Evolutionary conservation across 176 grass and related monocot species (phyloP).

Genomic region (Neostapfia colusana): DNA sequence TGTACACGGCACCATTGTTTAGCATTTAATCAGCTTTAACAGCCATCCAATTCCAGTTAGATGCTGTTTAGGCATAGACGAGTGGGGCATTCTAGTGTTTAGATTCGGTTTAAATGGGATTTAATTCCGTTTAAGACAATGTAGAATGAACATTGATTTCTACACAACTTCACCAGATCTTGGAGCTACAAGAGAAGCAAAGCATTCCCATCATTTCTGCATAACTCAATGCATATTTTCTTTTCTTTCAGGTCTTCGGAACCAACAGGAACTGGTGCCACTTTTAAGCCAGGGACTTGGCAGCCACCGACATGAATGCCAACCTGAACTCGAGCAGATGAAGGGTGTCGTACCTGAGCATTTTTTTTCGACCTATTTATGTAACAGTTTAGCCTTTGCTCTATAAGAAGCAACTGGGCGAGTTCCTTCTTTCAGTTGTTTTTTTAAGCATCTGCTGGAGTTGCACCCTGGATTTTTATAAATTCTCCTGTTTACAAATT

Average conservation of each 20-base stretch:
- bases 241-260: constrained; percentile 56
- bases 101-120: too few relatives aligned
- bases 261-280: constrained; percentile 53
- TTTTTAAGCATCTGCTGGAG: background rate
- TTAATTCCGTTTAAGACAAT: background rate
- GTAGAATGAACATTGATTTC: background rate
- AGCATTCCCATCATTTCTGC: background rate
- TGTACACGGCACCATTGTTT: too few relatives aligned
- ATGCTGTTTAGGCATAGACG: too few relatives aligned
- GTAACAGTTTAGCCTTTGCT: background rate
- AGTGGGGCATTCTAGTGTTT: too few relatives aligned
- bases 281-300: constrained; percentile 67
- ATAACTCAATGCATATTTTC: background rate
- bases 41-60: too few relatives aligned
- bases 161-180: background rate
- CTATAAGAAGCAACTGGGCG: background rate
- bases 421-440: background rate
- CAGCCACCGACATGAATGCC: constrained; percentile 60
- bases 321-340: constrained; percentile 11
- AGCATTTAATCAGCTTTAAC: too few relatives aligned
- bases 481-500: background rate
- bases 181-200: background rate
- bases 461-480: background rate
- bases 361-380: background rate
- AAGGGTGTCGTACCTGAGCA: background rate